phyloP scores from a whole-genome alignment of 78 protist genomes.

The Anaeramoeba ignava region DNA sequence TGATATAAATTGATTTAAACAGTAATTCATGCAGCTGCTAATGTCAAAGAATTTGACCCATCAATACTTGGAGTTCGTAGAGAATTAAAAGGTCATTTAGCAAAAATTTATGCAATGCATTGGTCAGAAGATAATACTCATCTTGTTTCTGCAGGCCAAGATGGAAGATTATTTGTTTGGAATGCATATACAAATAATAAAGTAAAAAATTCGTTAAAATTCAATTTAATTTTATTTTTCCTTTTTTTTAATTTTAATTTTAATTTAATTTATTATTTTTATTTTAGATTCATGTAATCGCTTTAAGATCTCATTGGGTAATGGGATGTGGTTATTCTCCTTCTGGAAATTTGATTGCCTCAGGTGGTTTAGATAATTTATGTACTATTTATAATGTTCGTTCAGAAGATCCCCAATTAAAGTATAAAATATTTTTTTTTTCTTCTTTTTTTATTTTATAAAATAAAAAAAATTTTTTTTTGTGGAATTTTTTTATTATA shows the following conservation, averaged over 20 bases:
- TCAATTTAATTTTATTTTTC: background rate
- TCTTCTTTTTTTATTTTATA: no score
- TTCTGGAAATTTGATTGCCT: conserved; percentile 67
- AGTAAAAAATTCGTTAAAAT: background rate
- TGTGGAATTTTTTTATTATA: no score
- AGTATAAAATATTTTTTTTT: no score
- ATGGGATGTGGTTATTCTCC: conserved; percentile 92
- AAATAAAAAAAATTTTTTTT: no score
- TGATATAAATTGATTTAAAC: background rate
- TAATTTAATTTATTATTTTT: background rate
- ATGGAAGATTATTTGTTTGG: conserved; percentile 89
- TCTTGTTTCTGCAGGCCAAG: conserved; percentile 85
- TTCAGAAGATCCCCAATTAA: no score
- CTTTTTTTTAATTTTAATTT: background rate
- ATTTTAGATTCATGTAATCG: conserved; percentile 69
- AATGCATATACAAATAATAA: conserved; percentile 59
- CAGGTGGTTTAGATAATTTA: conserved; percentile 91
- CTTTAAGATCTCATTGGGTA: conserved; percentile 80
- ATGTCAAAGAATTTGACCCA: background rate
- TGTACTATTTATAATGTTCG: conserved; percentile 75
- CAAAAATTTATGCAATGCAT: conserved; percentile 83
- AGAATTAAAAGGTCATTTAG: conserved; percentile 72
- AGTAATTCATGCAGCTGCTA: background rate
- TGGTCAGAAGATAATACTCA: conserved; percentile 72
- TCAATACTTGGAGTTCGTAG: background rate